Percentiles rank a stretch among this genome's conserved stretches.
Conservation (phyloP, 352 stramenopile genomes). For the Peronospora destructor region DNA sequence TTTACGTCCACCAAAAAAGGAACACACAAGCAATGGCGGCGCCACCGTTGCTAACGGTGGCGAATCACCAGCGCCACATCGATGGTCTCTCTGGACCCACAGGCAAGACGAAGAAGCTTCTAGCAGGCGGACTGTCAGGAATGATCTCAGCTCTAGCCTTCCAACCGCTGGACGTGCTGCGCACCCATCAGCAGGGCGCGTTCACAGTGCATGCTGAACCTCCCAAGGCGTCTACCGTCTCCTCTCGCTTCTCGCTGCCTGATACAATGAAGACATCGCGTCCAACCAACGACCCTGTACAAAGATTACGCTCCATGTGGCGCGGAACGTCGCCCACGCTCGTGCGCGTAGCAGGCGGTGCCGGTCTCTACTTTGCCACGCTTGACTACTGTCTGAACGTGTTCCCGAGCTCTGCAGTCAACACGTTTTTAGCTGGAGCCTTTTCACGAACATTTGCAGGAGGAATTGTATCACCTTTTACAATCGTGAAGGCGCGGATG, state of each 20-base stretch:
- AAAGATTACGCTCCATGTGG: conserved; percentile 67
- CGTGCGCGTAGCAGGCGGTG: conserved; percentile 70
- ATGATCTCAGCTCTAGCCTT: conserved; percentile 80
- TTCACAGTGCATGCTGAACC: conserved; percentile 36
- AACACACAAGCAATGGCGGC: background rate
- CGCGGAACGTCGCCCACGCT: conserved; percentile 75
- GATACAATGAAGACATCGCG: conserved; percentile 18
- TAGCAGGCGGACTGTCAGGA: conserved; percentile 59
- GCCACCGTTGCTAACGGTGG: background rate
- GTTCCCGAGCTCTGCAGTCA: conserved; percentile 48
- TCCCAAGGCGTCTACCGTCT: conserved; percentile 1
- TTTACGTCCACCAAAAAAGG: too few species aligned
- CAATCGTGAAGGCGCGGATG: conserved; percentile 84
- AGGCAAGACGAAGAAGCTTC: conserved; percentile 67
- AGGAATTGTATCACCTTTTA: conserved; percentile 75
- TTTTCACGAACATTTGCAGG: conserved; percentile 83
- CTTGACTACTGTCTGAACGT: conserved; percentile 60
- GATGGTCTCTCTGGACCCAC: conserved; percentile 27
- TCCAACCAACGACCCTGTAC: conserved; percentile 15
- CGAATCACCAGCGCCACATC: conserved; percentile 23
- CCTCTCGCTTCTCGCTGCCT: conserved; percentile 13
- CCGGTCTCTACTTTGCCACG: conserved; percentile 79
- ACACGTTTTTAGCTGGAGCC: conserved; percentile 75
- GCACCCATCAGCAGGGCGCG: conserved; percentile 77
- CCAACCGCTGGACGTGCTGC: conserved; percentile 80